phyloP scores from a whole-genome alignment of 495 filamentous ascomycete genomes.

The Cryomyces antarcticus region DNA sequence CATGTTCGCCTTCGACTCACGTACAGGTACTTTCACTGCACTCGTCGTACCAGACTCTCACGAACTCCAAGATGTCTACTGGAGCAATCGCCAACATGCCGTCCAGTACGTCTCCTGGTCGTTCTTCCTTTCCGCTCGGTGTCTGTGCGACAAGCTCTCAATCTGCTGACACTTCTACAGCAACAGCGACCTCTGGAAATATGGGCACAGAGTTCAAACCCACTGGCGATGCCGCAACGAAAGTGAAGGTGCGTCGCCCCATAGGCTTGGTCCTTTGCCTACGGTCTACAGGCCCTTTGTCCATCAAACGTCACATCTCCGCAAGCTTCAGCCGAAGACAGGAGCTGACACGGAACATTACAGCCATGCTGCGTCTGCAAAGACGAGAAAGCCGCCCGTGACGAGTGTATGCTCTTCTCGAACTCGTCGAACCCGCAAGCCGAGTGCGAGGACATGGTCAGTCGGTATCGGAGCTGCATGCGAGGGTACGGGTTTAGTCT shows the following conservation, averaged over 20 bases:
- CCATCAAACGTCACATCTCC: too few species aligned
- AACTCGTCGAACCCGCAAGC: conserved; percentile 51
- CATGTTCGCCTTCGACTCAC: too few species aligned
- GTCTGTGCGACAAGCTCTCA: neutral
- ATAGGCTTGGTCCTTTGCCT: neutral
- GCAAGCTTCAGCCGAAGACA: too few species aligned
- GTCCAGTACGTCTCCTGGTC: neutral
- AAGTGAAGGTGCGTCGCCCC: conserved; percentile 26
- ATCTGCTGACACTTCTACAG: neutral
- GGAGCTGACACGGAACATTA: too few species aligned
- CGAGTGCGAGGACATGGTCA: conserved; percentile 63
- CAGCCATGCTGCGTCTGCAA: conserved; percentile 97
- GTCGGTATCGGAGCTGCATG: conserved; percentile 84
- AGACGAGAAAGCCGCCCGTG: conserved; percentile 72
- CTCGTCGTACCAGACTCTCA: too few species aligned
- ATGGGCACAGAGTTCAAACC: conserved; percentile 23
- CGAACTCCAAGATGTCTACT: conserved; percentile 1
- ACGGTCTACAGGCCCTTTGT: too few species aligned
- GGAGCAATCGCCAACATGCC: conserved; percentile 1
- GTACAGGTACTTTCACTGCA: too few species aligned
- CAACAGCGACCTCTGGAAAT: conserved; percentile 17
- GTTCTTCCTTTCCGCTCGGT: neutral
- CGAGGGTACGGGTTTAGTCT: conserved; percentile 79
- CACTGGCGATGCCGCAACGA: conserved; percentile 22
- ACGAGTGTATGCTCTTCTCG: conserved; percentile 98